These are phyloP conservation scores for Bruguiera parviflora DNA, from an alignment of 345 rosid genomes.

Conservation along the genomic window DNA sequence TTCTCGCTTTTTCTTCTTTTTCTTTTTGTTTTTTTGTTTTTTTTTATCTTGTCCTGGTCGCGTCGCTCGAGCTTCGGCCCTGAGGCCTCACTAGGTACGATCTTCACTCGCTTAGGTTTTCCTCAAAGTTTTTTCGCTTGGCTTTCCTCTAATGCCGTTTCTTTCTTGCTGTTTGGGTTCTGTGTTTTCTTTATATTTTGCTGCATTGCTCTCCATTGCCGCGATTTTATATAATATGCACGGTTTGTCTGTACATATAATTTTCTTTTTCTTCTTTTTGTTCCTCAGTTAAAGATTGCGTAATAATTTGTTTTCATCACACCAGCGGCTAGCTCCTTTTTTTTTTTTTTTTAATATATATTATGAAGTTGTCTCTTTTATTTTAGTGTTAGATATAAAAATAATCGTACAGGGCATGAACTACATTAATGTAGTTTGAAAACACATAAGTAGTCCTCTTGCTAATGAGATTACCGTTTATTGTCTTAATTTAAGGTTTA, in stretches of 20 bases:
- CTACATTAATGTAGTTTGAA: background rate
- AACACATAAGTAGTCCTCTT: too few relatives aligned
- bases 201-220: conserved; percentile 2
- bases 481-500: background rate
- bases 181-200: background rate
- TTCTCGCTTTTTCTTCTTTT: background rate
- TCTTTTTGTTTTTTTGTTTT: background rate
- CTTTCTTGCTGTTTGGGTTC: background rate
- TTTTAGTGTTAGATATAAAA: background rate
- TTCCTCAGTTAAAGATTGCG: too few relatives aligned
- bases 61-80: background rate
- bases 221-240: too few relatives aligned
- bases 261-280: background rate
- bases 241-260: background rate
- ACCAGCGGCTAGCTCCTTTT: too few relatives aligned
- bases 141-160: too few relatives aligned
- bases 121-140: background rate
- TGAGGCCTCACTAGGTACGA: background rate
- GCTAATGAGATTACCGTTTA: too few relatives aligned
- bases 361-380: too few relatives aligned
- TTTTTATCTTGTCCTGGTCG: background rate
- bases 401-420: too few relatives aligned
- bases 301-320: too few relatives aligned
- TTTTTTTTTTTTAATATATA: too few relatives aligned
- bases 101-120: background rate